These are phyloP conservation scores for Russula olivacea DNA, from an alignment of 768 basidiomycete genomes.

Conservation along the genomic window DNA sequence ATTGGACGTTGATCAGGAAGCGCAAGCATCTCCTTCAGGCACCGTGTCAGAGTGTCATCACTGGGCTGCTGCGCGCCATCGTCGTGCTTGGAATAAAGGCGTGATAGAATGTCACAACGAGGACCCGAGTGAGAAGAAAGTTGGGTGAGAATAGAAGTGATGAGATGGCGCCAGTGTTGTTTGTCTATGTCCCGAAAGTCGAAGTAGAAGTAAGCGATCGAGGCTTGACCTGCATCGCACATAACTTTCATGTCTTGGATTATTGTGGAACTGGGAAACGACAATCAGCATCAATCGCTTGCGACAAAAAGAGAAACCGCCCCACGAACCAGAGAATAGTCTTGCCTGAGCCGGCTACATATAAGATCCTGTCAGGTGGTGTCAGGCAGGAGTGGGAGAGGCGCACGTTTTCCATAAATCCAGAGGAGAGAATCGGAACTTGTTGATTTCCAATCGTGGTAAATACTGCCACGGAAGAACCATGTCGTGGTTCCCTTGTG, in stretches of 20 bases:
- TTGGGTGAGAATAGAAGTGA: constrained; percentile 9
- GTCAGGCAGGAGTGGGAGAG: too few species aligned
- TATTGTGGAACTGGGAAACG: constrained; percentile 3
- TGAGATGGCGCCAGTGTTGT: neutral
- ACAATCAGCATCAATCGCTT: neutral
- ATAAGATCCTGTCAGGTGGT: neutral
- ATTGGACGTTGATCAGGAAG: neutral
- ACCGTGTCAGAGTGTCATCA: neutral
- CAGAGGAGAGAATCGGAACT: neutral
- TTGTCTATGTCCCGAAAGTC: neutral
- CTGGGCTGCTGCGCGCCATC: neutral
- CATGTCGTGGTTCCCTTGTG: neutral
- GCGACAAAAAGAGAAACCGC: too few species aligned
- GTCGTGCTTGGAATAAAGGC: neutral
- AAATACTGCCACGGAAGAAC: neutral
- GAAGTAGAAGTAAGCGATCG: constrained; percentile 4
- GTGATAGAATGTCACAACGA: neutral
- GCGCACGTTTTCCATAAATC: too few species aligned
- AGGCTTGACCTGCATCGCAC: neutral
- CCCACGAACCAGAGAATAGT: constrained; percentile 2
- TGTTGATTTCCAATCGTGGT: neutral
- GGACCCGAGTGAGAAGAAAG: neutral
- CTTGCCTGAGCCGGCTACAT: constrained; percentile 12
- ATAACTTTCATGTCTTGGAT: neutral
- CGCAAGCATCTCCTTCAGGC: neutral